Percentiles rank a stretch among this genome's conserved stretches.
These are phyloP conservation scores for Acacia concinna DNA, from an alignment of 331 rosid genomes.

Conservation along the genomic window DNA sequence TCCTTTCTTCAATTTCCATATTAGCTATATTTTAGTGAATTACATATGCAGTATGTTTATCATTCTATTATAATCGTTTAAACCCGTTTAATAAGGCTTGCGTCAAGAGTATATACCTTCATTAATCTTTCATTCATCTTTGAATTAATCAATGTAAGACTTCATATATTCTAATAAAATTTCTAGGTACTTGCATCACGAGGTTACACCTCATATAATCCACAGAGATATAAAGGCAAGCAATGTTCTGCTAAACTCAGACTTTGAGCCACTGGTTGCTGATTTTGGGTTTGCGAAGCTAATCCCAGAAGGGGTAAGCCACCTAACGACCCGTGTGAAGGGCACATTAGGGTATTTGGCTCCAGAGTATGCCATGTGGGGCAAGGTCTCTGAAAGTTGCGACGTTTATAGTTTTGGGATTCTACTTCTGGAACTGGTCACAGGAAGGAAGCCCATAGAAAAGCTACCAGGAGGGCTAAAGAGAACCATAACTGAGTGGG, in stretches of 20 bases:
- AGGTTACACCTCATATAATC: slow-evolving; percentile 82
- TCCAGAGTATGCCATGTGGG: slow-evolving; percentile 98
- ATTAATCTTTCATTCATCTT: no score
- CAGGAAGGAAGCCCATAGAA: slow-evolving; percentile 85
- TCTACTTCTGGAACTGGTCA: slow-evolving; percentile 72
- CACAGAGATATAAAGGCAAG: slow-evolving; percentile 91
- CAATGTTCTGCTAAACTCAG: slow-evolving; percentile 71
- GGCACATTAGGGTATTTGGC: slow-evolving; percentile 91
- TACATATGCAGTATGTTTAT: no score
- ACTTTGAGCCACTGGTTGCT: slow-evolving; percentile 77
- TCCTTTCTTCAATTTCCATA: no score
- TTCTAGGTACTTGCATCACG: slow-evolving; percentile 80
- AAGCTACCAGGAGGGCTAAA: slow-evolving; percentile 76
- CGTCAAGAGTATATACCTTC: no score
- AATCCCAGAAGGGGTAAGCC: slow-evolving; percentile 92
- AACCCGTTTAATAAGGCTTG: no score
- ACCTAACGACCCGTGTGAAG: slow-evolving; percentile 87
- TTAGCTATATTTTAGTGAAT: no score
- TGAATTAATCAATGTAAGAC: no score
- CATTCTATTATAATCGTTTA: no score
- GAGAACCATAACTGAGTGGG: slow-evolving; percentile 85
- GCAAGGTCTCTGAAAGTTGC: slow-evolving; percentile 88
- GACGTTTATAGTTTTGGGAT: slow-evolving; percentile 87
- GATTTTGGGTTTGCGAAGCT: slow-evolving; percentile 97
- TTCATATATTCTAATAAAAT: not conserved